phyloP scores from a whole-genome alignment of 2,329 filamentous ascomycete genomes.

The Alternaria sp. region DNA sequence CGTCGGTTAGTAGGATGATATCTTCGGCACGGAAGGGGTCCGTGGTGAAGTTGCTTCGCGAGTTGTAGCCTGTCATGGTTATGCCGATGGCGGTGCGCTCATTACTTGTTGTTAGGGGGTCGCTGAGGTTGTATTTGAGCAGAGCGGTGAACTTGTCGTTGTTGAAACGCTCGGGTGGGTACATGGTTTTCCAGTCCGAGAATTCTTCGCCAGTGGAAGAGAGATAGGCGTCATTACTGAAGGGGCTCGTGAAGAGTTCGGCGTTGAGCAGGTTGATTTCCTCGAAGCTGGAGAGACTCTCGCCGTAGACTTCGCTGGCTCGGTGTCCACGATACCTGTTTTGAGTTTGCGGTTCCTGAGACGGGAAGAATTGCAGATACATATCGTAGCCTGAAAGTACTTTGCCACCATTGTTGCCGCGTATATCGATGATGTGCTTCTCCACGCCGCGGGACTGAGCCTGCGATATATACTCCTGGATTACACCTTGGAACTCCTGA shows the following conservation, averaged over 20 bases:
- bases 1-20: constrained; percentile 55
- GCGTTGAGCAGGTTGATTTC: constrained; percentile 29
- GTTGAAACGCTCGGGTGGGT: constrained; percentile 44
- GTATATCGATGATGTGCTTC: constrained; percentile 70
- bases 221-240: constrained; percentile 48
- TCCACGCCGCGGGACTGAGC: constrained; percentile 61
- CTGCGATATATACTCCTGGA: constrained; percentile 58
- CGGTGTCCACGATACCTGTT: constrained; percentile 58
- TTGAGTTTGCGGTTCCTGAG: constrained; percentile 54
- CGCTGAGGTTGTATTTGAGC: constrained; percentile 52
- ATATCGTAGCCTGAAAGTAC: constrained; percentile 53
- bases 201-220: constrained; percentile 40
- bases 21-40: constrained; percentile 52
- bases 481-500: constrained; percentile 50
- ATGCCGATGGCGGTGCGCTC: constrained; percentile 39
- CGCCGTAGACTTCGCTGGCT: constrained; percentile 43
- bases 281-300: constrained; percentile 30
- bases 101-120: constrained; percentile 47
- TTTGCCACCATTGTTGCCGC: constrained; percentile 67
- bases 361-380: constrained; percentile 65
- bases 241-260: constrained; percentile 43
- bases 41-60: constrained; percentile 37
- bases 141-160: constrained; percentile 52
- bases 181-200: constrained; percentile 50
- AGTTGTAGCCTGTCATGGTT: constrained; percentile 41